Base-by-base conservation (phyloP, 805 yeast genomes). In the Starmerella gropengiesseri region DNA sequence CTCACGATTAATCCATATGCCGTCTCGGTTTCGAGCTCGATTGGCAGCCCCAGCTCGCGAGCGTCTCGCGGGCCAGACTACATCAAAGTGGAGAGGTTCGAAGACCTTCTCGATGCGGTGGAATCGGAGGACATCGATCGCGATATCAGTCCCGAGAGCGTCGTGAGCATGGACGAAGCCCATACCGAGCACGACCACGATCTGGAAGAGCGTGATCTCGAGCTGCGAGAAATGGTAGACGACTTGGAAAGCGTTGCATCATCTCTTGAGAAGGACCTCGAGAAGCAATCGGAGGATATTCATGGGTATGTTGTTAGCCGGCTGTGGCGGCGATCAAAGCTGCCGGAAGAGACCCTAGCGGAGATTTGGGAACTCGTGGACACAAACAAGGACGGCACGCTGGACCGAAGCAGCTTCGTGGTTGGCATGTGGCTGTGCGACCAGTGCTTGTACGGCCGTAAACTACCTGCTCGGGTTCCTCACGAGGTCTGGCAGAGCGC, bases 361-460 rank as follows among this genome's bases (percentile, higher is more conserved):
- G 71, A 74, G 37, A 77, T 78, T 22, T 84, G 85, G 85, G 73
- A 75, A 37, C 66, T 80, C 53, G 89, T 87, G 18, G 66, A 64
- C 51, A 51, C 59, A 9, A 54, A 56, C 44, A 51, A 52, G 29
- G 91, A 81, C 58, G 94, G 94, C 0, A 74, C 82, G 1, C 64
- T 91, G 42, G 80, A 78, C 51, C 74, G 83, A 48, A 78, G 77
- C 28, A 89, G 87, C 49, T 91, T 91, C 55, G 64, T 89, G 25
- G 89, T 87, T n/a, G 98, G 98, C 0, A 87, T 83, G 81, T 91
- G 98, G 98, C 62, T 87, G 4, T 87, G 91, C 2, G 99, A 91
- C 60, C 98, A 91, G 62, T 83, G 95, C 57, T 67, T 91, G 12
- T 91, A 89, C 58, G 98, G 98, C 0, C 69, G 94, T 30, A 91